Evolutionary conservation across 208 protist species (phyloP).

Genomic region (Eutreptiella sp.): DNA sequence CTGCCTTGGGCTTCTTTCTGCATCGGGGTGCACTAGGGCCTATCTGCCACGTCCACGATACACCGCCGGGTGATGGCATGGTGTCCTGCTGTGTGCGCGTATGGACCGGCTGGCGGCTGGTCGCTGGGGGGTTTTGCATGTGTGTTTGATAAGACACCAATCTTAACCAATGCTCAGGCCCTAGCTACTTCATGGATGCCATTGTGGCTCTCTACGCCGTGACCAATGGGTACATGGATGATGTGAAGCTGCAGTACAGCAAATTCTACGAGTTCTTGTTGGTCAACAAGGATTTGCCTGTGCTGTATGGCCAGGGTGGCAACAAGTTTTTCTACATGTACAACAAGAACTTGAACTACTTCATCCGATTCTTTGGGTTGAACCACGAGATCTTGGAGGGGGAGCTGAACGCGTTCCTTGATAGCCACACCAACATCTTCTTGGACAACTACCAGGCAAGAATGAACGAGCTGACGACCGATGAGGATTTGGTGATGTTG

Average conservation of each 20-base stretch:
- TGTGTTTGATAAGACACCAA: no score
- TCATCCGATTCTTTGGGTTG: constrained; percentile 69
- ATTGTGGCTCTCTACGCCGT: constrained; percentile 68
- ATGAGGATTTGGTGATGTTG: constrained; percentile 71
- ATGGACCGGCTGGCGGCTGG: no score
- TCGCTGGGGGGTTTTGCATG: no score
- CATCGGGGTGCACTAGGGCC: no score
- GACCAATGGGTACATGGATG: constrained; percentile 69
- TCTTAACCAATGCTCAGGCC: no score
- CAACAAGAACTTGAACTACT: constrained; percentile 62
- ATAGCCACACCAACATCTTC: constrained; percentile 69
- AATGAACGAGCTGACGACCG: constrained; percentile 73
- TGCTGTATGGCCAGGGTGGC: constrained; percentile 66
- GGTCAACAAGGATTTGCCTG: constrained; percentile 67
- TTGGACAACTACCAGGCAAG: constrained; percentile 74
- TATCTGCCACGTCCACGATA: no score
- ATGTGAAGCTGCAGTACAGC: constrained; percentile 70
- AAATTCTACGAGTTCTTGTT: constrained; percentile 79
- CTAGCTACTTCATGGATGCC: constrained; percentile 68
- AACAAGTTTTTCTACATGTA: constrained; percentile 84
- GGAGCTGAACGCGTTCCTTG: constrained; percentile 68
- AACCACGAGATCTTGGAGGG: constrained; percentile 60
- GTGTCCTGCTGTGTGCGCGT: no score
- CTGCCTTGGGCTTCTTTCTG: no score
- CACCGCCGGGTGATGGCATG: no score